phyloP scores from a whole-genome alignment of 2,329 filamentous ascomycete species.

The Hypoxylon sp. region DNA sequence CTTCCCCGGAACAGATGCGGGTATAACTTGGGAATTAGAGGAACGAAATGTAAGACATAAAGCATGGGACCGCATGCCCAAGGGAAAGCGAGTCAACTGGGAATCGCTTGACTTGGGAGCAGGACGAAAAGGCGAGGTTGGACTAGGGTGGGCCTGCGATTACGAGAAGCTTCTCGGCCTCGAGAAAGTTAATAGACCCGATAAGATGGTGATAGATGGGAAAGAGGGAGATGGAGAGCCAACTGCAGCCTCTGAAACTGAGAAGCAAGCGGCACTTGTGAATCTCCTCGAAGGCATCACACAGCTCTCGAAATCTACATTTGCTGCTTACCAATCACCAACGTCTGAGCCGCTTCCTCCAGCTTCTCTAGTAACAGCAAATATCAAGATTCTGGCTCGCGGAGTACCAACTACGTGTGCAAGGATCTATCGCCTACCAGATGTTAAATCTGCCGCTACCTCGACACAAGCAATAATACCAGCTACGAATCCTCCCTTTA shows the following conservation, averaged over 20 bases:
- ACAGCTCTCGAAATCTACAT: constrained; percentile 58
- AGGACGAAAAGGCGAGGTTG: constrained; percentile 84
- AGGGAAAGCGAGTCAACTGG: constrained; percentile 85
- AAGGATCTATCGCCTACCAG: constrained; percentile 88
- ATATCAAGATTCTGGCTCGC: constrained; percentile 76
- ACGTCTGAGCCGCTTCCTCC: constrained; percentile 51
- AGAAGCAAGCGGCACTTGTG: constrained; percentile 1
- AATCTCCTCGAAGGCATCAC: constrained; percentile 51
- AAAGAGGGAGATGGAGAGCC: constrained; percentile 39
- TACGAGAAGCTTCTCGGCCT: constrained; percentile 78
- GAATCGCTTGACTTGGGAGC: constrained; percentile 80
- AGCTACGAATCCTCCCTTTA: constrained; percentile 57
- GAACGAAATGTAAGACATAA: constrained; percentile 72
- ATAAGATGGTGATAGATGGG: constrained; percentile 41
- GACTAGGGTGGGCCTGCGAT: constrained; percentile 85
- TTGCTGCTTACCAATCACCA: constrained; percentile 54
- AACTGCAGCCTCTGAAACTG: constrained; percentile 18
- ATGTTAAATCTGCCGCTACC: background rate
- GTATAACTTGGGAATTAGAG: constrained; percentile 81
- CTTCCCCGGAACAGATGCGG: constrained; percentile 82
- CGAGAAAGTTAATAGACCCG: constrained; percentile 33
- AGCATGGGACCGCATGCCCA: constrained; percentile 83
- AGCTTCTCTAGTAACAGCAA: constrained; percentile 70
- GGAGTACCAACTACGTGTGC: constrained; percentile 81
- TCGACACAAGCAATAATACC: constrained; percentile 61